Conservation (phyloP, 371 early-diverging fungal genomes). For the Mortierella polycephala region DNA sequence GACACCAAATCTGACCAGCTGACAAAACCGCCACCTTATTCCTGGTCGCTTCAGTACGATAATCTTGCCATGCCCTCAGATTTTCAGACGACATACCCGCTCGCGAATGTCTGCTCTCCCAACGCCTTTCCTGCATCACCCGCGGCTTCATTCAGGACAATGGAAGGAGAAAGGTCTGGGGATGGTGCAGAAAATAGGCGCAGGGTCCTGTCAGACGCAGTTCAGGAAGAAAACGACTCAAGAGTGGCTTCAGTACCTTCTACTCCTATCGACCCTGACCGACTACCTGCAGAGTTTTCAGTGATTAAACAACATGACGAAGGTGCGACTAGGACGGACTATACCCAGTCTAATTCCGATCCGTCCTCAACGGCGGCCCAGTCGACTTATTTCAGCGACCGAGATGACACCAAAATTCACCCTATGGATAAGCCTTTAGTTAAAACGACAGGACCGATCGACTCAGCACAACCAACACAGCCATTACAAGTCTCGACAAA, state of each 20-base stretch:
- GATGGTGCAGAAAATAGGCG: too few relatives aligned
- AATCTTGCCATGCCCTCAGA: conserved; percentile 33
- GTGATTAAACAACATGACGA: background rate
- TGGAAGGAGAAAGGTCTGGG: too few relatives aligned
- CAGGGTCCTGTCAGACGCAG: too few relatives aligned
- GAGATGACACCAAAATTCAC: conserved; percentile 15
- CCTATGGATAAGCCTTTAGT: conserved; percentile 8
- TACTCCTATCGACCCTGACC: background rate
- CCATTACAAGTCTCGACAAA: background rate
- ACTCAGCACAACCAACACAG: background rate
- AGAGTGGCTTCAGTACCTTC: too few relatives aligned
- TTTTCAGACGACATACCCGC: conserved; percentile 35
- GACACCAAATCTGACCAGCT: conserved; percentile 16
- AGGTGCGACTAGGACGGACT: conserved; percentile 9
- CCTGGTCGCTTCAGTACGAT: conserved; percentile 46
- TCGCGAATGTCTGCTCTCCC: background rate
- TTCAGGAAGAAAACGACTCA: too few relatives aligned
- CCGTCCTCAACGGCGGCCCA: conserved; percentile 5
- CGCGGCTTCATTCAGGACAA: too few relatives aligned
- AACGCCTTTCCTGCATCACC: background rate
- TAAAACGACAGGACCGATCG: background rate
- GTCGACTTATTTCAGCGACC: background rate
- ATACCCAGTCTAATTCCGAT: conserved; percentile 21
- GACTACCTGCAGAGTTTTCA: background rate
- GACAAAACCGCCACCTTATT: conserved; percentile 39